These are phyloP conservation scores for Curvularia verruculosa DNA, from an alignment of 2,329 filamentous ascomycete species.

Conservation along the genomic window DNA sequence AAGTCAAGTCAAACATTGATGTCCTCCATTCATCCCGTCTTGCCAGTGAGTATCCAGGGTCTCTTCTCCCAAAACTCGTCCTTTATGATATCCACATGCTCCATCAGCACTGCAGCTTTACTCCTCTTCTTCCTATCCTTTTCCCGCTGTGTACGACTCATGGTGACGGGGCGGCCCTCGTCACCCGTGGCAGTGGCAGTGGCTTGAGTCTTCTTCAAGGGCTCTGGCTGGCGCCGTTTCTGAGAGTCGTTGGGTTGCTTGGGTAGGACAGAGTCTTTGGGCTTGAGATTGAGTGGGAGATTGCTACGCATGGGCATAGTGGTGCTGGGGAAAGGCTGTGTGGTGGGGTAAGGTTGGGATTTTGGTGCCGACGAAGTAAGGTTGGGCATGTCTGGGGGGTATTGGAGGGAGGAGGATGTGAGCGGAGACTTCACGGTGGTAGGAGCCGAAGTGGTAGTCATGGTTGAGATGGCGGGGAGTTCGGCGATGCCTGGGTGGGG, in stretches of 20 bases:
- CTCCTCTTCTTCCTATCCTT: conserved; percentile 79
- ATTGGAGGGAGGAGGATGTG: conserved; percentile 19
- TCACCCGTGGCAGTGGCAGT: not conserved
- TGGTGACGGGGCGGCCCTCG: conserved; percentile 53
- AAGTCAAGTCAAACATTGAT: too few relatives aligned
- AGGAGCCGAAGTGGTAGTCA: conserved; percentile 33
- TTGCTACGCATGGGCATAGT: not conserved
- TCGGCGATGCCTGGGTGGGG: conserved; percentile 29
- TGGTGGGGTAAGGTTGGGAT: conserved; percentile 9
- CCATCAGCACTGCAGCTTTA: conserved; percentile 80
- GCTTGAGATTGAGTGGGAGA: not conserved
- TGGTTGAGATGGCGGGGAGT: conserved; percentile 21
- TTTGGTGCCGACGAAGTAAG: conserved; percentile 4
- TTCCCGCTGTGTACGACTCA: conserved; percentile 81
- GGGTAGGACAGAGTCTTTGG: not conserved
- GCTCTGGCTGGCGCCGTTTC: conserved; percentile 4
- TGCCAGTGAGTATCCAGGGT: conserved; percentile 69
- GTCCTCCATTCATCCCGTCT: conserved; percentile 26
- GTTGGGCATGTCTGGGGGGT: conserved; percentile 15
- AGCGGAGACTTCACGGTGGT: conserved; percentile 44
- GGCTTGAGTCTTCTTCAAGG: not conserved
- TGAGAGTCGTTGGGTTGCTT: conserved; percentile 5
- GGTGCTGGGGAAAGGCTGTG: conserved; percentile 10
- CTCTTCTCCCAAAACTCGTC: conserved; percentile 90
- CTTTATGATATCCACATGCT: conserved; percentile 92